A percentile compares a stretch with the other conserved stretches of the same genome.
phyloP scores from a whole-genome alignment of 208 protist species.

The Borovskyia barvae region DNA sequence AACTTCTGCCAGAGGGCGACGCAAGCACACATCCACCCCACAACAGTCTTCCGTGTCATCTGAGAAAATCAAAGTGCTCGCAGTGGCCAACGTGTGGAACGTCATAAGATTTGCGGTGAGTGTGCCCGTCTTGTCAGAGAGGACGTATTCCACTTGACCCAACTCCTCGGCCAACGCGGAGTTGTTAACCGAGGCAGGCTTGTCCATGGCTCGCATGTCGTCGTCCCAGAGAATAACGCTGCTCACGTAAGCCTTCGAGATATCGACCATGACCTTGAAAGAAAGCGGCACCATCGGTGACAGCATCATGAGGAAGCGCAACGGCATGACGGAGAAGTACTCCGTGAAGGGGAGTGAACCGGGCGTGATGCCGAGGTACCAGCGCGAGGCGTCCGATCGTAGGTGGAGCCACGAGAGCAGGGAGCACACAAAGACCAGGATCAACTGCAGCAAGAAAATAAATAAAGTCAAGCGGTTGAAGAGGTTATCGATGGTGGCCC shows the following conservation, averaged over 20 bases:
- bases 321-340: conserved; percentile 70
- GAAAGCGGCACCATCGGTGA: conserved; percentile 95
- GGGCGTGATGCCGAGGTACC: conserved; percentile 57
- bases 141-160: conserved; percentile 90
- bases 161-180: conserved; percentile 92
- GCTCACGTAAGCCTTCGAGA: conserved; percentile 90
- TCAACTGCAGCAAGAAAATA: conserved; percentile 90
- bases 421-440: conserved; percentile 71
- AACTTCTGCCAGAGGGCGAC: conserved; percentile 7
- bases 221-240: conserved; percentile 88
- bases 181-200: conserved; percentile 66
- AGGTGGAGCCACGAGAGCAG: conserved; percentile 46
- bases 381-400: conserved; percentile 28
- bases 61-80: conserved; percentile 24
- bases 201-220: conserved; percentile 51
- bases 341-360: conserved; percentile 30
- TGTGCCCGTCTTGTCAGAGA: conserved; percentile 95
- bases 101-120: conserved; percentile 92
- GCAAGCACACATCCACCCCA: not conserved
- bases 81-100: conserved; percentile 43
- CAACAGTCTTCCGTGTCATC: conserved; percentile 9
- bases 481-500: conserved; percentile 82
- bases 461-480: conserved; percentile 80
- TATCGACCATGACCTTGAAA: conserved; percentile 94
- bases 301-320: conserved; percentile 91